Evolutionary conservation across 768 basidiomycete genomes (phyloP).

Genomic region (Tricholoma sp.): DNA sequence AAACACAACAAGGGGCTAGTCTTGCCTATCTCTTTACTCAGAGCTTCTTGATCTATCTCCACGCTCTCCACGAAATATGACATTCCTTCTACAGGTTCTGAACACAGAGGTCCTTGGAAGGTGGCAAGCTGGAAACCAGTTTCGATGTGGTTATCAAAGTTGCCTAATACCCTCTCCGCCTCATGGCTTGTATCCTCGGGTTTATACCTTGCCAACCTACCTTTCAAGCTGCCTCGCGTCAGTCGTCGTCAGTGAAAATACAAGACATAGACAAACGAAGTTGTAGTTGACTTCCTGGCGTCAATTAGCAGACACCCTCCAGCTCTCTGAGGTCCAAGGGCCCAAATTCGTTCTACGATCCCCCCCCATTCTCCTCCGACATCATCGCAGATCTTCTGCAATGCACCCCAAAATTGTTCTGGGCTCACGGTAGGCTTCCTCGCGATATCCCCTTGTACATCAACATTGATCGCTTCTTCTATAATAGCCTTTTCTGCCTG

Average conservation of each 20-base stretch:
- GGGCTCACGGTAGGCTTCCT: conserved; percentile 59
- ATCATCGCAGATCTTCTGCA: conserved; percentile 58
- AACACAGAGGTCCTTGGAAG: conserved; percentile 91
- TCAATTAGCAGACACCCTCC: conserved; percentile 89
- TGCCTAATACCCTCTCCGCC: conserved; percentile 31
- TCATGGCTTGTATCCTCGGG: conserved; percentile 25
- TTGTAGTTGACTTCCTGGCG: conserved; percentile 39
- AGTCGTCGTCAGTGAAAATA: conserved; percentile 4
- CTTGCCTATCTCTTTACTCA: conserved; percentile 66
- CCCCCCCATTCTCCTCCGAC: conserved; percentile 85
- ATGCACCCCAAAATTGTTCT: conserved; percentile 76
- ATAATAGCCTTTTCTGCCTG: conserved; percentile 31
- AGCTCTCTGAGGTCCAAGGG: conserved; percentile 84
- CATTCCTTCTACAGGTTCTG: conserved; percentile 91
- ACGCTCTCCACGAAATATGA: conserved; percentile 85
- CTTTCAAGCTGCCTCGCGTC: conserved; percentile 40
- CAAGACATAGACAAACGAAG: conserved; percentile 47
- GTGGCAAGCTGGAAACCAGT: conserved; percentile 94
- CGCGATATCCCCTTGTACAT: conserved; percentile 53
- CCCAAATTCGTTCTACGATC: conserved; percentile 72
- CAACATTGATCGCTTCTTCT: conserved; percentile 34
- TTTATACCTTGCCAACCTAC: conserved; percentile 39
- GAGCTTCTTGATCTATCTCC: conserved; percentile 49
- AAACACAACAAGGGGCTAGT: conserved; percentile 1
- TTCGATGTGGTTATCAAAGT: conserved; percentile 83